Evolutionary conservation across 208 protist species (phyloP).

Genomic region (Lotmaria passim): DNA sequence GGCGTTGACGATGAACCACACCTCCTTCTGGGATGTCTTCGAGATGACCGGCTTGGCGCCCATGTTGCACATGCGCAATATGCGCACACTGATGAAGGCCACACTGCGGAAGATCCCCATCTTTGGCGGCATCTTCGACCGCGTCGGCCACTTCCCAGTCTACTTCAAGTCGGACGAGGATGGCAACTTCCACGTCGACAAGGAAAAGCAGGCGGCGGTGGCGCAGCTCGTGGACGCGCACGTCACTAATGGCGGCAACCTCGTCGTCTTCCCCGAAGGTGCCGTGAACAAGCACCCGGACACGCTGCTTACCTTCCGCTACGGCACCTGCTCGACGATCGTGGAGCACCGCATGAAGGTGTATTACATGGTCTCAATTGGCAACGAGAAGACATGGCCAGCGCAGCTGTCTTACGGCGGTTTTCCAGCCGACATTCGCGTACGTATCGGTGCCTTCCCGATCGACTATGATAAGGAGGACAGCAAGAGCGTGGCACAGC

Average conservation of each 20-base stretch:
- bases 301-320: constrained; percentile 54
- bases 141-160: constrained; percentile 67
- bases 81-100: constrained; percentile 65
- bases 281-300: constrained; percentile 59
- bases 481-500: constrained; percentile 31
- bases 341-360: constrained; percentile 49
- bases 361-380: constrained; percentile 54
- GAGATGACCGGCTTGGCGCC: constrained; percentile 44
- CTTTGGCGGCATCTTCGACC: constrained; percentile 61
- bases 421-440: constrained; percentile 47
- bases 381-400: constrained; percentile 65
- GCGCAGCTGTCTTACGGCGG: constrained; percentile 40
- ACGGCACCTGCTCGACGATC: constrained; percentile 61
- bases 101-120: constrained; percentile 60
- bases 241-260: constrained; percentile 40
- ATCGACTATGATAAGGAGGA: constrained; percentile 40
- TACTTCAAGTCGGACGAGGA: constrained; percentile 70
- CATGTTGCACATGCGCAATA: constrained; percentile 31
- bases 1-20: constrained; percentile 65
- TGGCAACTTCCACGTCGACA: constrained; percentile 64
- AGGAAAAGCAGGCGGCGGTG: constrained; percentile 58
- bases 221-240: constrained; percentile 34
- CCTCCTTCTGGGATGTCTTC: constrained; percentile 74
- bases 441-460: constrained; percentile 40
- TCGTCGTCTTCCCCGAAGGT: constrained; percentile 69